phyloP scores from a whole-genome alignment of 129 eudicot genomes.

The Smallanthus sonchifolius region DNA sequence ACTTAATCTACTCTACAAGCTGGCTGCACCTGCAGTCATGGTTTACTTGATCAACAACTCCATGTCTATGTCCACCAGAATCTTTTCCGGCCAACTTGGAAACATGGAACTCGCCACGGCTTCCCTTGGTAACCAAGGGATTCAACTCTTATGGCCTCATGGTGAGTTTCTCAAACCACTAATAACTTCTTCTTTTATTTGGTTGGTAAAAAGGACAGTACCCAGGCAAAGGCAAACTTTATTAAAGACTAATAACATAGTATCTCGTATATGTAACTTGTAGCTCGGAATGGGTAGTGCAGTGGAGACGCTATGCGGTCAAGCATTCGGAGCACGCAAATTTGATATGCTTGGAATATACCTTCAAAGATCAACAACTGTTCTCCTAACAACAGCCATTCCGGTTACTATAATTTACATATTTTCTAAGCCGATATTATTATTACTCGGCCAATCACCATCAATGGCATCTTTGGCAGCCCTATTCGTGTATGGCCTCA shows the following conservation, averaged over 20 bases:
- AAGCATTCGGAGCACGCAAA: conserved; percentile 67
- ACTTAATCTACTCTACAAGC: conserved; percentile 33
- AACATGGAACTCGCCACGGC: conserved; percentile 56
- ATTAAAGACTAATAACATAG: no score
- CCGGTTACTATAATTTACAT: conserved; percentile 50
- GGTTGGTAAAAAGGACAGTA: no score
- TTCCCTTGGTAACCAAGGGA: conserved; percentile 62
- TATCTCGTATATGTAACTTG: neutral
- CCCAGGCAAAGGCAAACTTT: no score
- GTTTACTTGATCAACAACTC: conserved; percentile 64
- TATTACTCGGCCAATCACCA: conserved; percentile 50
- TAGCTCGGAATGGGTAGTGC: conserved; percentile 98
- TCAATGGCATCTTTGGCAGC: conserved; percentile 54
- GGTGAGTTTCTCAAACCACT: no score
- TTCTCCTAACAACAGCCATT: conserved; percentile 45
- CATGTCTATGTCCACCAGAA: conserved; percentile 65
- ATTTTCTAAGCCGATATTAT: conserved; percentile 43
- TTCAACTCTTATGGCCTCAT: conserved; percentile 59
- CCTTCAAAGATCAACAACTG: conserved; percentile 69
- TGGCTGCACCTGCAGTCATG: conserved; percentile 65
- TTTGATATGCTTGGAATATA: conserved; percentile 75
- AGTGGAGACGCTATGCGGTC: conserved; percentile 77
- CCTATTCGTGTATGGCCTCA: conserved; percentile 63
- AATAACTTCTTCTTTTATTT: no score
- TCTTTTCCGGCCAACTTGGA: conserved; percentile 79